These are phyloP conservation scores for Geotrichum armillariae DNA, from an alignment of 1,139 yeast species.

Conservation along the genomic window DNA sequence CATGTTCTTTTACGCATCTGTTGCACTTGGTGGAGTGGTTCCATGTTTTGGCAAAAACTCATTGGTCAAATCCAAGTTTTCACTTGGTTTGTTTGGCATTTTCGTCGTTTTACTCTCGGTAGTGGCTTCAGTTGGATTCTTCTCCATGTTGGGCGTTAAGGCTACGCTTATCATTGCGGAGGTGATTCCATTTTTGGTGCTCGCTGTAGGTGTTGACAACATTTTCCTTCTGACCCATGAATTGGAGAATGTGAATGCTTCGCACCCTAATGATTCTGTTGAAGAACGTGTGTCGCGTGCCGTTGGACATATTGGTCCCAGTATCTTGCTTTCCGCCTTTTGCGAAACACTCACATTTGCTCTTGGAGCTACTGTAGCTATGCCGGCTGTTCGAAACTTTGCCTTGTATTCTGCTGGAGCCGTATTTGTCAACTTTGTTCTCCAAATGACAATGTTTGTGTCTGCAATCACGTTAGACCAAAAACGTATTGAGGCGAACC, in stretches of 20 bases:
- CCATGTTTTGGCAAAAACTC: slow-evolving; percentile 35
- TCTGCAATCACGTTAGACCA: slow-evolving; percentile 72
- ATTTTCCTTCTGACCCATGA: slow-evolving; percentile 85
- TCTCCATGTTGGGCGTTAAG: slow-evolving; percentile 70
- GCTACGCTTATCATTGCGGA: slow-evolving; percentile 93
- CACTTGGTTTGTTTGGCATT: slow-evolving; percentile 80
- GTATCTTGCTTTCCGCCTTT: slow-evolving; percentile 73
- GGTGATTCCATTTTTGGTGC: slow-evolving; percentile 89
- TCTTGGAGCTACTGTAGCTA: slow-evolving; percentile 75
- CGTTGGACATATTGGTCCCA: slow-evolving; percentile 78
- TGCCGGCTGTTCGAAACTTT: slow-evolving; percentile 96
- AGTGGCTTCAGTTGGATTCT: slow-evolving; percentile 75
- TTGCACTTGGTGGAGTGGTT: slow-evolving; percentile 69
- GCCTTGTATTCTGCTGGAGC: slow-evolving; percentile 92
- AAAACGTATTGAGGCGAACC: slow-evolving; percentile 54
- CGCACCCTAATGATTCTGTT: slow-evolving; percentile 47
- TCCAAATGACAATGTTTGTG: slow-evolving; percentile 82
- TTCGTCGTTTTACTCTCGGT: slow-evolving; percentile 79
- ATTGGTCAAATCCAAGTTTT: slow-evolving; percentile 63
- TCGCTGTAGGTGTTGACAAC: slow-evolving; percentile 95
- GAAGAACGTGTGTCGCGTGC: slow-evolving; percentile 62
- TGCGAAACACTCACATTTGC: slow-evolving; percentile 78
- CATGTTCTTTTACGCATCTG: slow-evolving; percentile 89
- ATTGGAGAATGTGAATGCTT: slow-evolving; percentile 53
- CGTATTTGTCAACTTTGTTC: slow-evolving; percentile 66